A percentile compares a stretch with the other conserved stretches of the same genome.
Evolutionary conservation across 306 rosid species (phyloP).

Genomic region (Benincasa hispida): DNA sequence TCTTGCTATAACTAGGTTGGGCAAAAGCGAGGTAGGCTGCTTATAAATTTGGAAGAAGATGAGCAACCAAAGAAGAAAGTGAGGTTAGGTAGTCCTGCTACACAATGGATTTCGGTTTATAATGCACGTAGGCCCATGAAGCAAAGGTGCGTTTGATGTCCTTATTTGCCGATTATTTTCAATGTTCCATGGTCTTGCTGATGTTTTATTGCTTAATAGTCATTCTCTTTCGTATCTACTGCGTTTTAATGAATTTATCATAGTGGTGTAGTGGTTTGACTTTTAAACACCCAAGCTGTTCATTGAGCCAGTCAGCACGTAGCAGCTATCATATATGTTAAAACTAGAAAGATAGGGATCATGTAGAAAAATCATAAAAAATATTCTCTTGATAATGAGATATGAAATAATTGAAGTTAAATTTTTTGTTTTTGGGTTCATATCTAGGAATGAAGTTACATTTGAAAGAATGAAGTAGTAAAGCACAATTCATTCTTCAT

Average conservation of each 20-base stretch:
- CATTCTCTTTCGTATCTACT: neutral
- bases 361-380: neutral
- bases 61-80: slow-evolving; percentile 95
- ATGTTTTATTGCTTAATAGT: neutral
- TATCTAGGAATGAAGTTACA: neutral
- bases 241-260: neutral
- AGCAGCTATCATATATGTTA: neutral
- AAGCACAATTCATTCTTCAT: neutral
- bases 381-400: neutral
- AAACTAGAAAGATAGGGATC: neutral
- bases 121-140: slow-evolving; percentile 94
- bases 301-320: neutral
- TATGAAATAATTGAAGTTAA: neutral
- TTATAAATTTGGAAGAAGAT: slow-evolving; percentile 73
- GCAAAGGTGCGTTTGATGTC: slow-evolving; percentile 52
- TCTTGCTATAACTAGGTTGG: slow-evolving; percentile 48
- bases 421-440: too few relatives aligned
- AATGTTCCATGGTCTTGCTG: neutral
- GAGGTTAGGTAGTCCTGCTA: slow-evolving; percentile 82
- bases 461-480: neutral
- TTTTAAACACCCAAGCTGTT: neutral
- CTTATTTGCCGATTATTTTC: slow-evolving; percentile 1
- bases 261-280: neutral
- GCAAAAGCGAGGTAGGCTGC: slow-evolving; percentile 74
- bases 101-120: slow-evolving; percentile 92